Percentiles rank a stretch among this genome's conserved stretches.
These are phyloP conservation scores for Amoeboaphelidium protococcarum DNA, from an alignment of 371 early-diverging fungal species.

Conservation along the genomic window DNA sequence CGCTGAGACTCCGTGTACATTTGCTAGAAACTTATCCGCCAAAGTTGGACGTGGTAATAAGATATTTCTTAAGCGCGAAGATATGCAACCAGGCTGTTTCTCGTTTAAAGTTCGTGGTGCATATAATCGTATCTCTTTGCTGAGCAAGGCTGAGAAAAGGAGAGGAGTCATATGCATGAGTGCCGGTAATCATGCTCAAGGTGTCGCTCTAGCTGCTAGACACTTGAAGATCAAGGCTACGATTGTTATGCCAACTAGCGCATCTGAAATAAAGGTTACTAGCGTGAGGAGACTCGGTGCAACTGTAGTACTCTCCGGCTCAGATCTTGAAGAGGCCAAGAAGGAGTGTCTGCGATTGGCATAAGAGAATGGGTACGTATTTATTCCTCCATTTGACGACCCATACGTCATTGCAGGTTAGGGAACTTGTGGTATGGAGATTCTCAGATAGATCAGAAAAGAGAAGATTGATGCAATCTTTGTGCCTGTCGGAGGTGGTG, in stretches of 20 bases:
- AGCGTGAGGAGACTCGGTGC: conserved; percentile 79
- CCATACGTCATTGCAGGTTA: conserved; percentile 94
- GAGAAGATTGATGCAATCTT: conserved; percentile 55
- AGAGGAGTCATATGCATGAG: conserved; percentile 83
- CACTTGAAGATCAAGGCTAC: conserved; percentile 69
- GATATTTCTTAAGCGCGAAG: conserved; percentile 73
- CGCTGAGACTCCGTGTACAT: conserved; percentile 61
- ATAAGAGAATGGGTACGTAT: conserved; percentile 34
- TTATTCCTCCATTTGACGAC: conserved; percentile 90
- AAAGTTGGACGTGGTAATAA: conserved; percentile 22
- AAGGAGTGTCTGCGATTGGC: conserved; percentile 41
- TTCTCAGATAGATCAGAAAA: conserved; percentile 36
- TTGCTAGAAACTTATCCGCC: conserved; percentile 48
- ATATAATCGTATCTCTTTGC: conserved; percentile 59
- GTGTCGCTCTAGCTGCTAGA: conserved; percentile 70
- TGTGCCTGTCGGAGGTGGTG: conserved; percentile 81
- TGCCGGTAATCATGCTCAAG: conserved; percentile 90
- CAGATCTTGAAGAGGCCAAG: conserved; percentile 83
- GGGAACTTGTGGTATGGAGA: conserved; percentile 82
- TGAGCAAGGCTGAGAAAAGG: conserved; percentile 40
- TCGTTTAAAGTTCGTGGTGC: conserved; percentile 92
- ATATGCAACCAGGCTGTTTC: conserved; percentile 72
- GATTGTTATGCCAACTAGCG: conserved; percentile 74
- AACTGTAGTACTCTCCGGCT: conserved; percentile 52
- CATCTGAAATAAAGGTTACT: conserved; percentile 52